Conservation (phyloP, 1,284 basidiomycete genomes). For the Ceratobasidium sp. region DNA sequence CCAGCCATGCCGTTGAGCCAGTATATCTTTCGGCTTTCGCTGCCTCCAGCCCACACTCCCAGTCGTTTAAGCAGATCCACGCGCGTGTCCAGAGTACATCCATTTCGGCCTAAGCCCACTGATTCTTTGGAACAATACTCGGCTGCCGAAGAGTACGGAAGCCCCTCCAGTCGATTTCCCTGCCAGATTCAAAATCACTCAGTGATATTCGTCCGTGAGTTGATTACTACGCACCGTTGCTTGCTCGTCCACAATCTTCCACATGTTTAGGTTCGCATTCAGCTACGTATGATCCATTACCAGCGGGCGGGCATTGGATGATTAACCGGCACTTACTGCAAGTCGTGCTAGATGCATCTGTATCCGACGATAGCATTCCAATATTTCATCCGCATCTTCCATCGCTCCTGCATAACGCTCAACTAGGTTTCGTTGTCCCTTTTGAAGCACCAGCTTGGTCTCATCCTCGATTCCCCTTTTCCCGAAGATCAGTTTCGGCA, state of each 20-base stretch:
- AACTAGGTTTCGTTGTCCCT: not conserved
- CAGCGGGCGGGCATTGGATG: too few species aligned
- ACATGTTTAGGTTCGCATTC: not conserved
- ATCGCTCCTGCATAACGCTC: not conserved
- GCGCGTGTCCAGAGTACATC: constrained; percentile 47
- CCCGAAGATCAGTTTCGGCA: not conserved
- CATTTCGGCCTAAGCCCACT: not conserved
- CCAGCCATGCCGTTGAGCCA: constrained; percentile 30
- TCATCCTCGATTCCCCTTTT: constrained; percentile 5
- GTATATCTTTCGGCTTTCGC: constrained; percentile 33
- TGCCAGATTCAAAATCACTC: not conserved
- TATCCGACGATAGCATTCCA: constrained; percentile 16
- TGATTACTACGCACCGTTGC: not conserved
- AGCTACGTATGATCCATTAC: not conserved
- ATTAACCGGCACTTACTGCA: not conserved
- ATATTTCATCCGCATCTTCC: not conserved
- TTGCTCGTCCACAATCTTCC: constrained; percentile 8
- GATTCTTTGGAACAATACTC: constrained; percentile 2
- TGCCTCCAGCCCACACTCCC: constrained; percentile 41
- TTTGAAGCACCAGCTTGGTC: not conserved
- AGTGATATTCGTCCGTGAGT: not conserved
- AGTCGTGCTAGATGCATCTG: constrained; percentile 2
- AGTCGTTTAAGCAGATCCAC: constrained; percentile 46
- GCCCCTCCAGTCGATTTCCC: not conserved
- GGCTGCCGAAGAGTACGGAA: not conserved